Evolutionary conservation across 2,329 filamentous ascomycete species (phyloP), one percentile per base, ranked within the genome.

Genomic region (Nothophaeocryptopus gaeumannii): DNA sequence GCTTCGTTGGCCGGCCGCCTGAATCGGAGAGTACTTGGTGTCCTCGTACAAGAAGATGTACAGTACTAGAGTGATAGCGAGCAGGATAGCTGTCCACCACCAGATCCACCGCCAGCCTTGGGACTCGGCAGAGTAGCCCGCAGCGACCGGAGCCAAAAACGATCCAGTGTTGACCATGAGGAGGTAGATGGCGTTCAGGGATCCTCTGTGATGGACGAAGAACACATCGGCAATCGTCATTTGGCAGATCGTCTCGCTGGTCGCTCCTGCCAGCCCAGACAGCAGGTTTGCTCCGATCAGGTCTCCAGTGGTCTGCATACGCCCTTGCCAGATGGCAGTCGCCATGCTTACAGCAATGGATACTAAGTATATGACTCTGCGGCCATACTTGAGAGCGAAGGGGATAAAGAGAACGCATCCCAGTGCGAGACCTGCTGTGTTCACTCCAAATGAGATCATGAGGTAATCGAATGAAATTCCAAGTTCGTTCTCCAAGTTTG

Each of bases 331-430:
- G 31, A 54, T 45, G 8, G 43, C 26, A 14, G 45, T 45, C 2
- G 38, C 47, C 10, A 52, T 14, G n/a, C 29, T 39, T 5, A 47
- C 47, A 13, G 40, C 42, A 8, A 47, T 50, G 31, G 36, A 44
- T n/a, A 51, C 29, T 30, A 57, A 16, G 32, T 52, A 57, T 9
- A 54, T 41, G 4, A 42, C 33, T 14, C 51, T 46, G 15, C 51
- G 48, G 0, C 77, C 77, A 47, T 72, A 64, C 41, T 75, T 74
- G 46, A 76, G 74, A 3, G 75, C 75, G 2, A 78, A 58, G 0
- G 76, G 75, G 39, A 78, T 63, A 59, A 78, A 75, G 8, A 77
- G 64, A 5, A 70, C 70, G 2, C 74, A 56, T 2, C 74, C 75
- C 34, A 78, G 71, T 39, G 68, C 66, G 11, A 78, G 66, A 42